Conservation (phyloP, 2,329 filamentous ascomycete species). For the Dactylellina haptotyla region DNA sequence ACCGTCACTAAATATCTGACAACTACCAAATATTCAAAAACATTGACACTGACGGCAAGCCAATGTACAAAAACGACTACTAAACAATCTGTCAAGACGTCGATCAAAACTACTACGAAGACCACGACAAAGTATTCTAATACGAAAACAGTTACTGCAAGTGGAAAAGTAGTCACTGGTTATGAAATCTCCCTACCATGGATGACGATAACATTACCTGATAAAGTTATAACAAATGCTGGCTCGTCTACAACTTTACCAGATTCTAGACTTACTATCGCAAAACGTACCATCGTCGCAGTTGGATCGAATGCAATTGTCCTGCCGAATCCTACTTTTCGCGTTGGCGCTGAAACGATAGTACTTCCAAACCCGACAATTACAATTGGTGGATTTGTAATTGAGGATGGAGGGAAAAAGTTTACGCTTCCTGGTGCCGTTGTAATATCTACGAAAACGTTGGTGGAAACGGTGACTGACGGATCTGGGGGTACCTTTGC, state of each 20-base stretch:
- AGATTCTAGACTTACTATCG: neutral
- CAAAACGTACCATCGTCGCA: neutral
- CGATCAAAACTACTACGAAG: neutral
- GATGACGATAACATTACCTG: conserved; percentile 4
- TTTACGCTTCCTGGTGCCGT: neutral
- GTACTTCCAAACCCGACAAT: neutral
- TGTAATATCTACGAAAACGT: neutral
- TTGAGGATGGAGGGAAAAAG: conserved; percentile 2
- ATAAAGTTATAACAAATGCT: neutral
- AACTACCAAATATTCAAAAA: conserved; percentile 1
- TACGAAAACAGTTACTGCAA: neutral
- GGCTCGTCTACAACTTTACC: neutral
- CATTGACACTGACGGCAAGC: neutral
- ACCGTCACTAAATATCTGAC: conserved; percentile 1
- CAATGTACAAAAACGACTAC: conserved; percentile 1
- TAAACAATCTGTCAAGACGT: too few species aligned
- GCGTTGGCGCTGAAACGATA: neutral
- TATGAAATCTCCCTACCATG: neutral
- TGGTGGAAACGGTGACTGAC: neutral
- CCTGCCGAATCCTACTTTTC: neutral
- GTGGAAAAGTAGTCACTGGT: neutral
- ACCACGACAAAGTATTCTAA: neutral
- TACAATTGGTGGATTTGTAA: conserved; percentile 1
- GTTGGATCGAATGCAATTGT: conserved; percentile 3
- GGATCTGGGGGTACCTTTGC: too few species aligned